phyloP scores from a whole-genome alignment of 2,329 filamentous ascomycete genomes.

The Fonsecaea pugnacius region DNA sequence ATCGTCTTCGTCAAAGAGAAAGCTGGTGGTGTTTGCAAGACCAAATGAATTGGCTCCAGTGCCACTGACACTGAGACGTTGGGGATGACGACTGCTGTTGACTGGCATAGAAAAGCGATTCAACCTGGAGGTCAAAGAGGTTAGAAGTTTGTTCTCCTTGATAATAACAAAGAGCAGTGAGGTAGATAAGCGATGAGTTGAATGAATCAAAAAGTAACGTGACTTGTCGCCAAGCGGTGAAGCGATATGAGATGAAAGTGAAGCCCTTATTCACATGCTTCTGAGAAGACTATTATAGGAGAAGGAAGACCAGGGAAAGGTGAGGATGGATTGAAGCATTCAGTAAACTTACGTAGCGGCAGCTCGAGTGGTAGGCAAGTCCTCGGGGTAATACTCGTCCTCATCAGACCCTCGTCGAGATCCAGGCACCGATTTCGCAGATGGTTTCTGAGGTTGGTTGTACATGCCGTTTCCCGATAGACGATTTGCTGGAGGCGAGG shows the following conservation, averaged over 20 bases:
- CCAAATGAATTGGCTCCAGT: slow-evolving; percentile 50
- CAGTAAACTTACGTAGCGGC: slow-evolving; percentile 73
- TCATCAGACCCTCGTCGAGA: slow-evolving; percentile 90
- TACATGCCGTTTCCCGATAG: slow-evolving; percentile 53
- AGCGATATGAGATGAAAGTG: slow-evolving; percentile 7
- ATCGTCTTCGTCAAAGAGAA: slow-evolving; percentile 83
- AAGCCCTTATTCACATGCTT: background rate
- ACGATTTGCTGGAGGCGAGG: slow-evolving; percentile 72
- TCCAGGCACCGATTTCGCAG: slow-evolving; percentile 82
- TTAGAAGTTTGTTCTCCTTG: slow-evolving; percentile 24
- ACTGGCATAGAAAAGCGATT: slow-evolving; percentile 96
- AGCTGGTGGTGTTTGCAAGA: slow-evolving; percentile 81
- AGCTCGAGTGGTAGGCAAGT: slow-evolving; percentile 66
- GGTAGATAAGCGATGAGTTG: slow-evolving; percentile 19
- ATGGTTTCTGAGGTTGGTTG: slow-evolving; percentile 59
- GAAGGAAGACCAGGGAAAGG: slow-evolving; percentile 5
- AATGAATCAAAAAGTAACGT: background rate
- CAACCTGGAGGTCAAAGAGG: slow-evolving; percentile 56
- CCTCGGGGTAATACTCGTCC: slow-evolving; percentile 74
- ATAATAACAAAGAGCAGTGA: slow-evolving; percentile 7
- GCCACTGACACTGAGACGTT: slow-evolving; percentile 30
- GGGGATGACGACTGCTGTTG: slow-evolving; percentile 52
- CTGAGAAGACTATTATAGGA: background rate
- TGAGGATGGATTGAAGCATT: slow-evolving; percentile 5
- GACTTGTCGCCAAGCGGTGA: slow-evolving; percentile 13